phyloP scores from a whole-genome alignment of 306 rosid genomes.

The Carpinus fangiana region DNA sequence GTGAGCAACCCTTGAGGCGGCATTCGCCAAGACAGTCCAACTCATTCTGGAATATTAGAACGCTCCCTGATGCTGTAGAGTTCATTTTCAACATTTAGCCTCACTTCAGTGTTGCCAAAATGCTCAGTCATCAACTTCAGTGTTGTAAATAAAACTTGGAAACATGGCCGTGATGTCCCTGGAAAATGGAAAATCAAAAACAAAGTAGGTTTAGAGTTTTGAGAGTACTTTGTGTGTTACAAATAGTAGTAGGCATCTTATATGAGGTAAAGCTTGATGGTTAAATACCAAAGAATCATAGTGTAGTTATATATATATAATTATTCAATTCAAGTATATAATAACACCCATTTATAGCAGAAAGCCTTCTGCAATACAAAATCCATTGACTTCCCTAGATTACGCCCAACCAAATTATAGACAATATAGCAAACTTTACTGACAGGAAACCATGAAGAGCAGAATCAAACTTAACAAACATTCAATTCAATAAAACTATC shows the following conservation, averaged over 20 bases:
- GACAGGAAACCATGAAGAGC: background rate
- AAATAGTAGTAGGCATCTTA: background rate
- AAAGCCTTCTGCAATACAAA: no score
- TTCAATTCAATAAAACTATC: background rate
- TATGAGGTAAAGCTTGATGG: no score
- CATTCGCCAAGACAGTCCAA: no score
- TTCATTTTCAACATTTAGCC: background rate
- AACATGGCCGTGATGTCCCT: conserved; percentile 59
- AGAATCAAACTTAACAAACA: background rate
- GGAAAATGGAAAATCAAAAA: conserved; percentile 16
- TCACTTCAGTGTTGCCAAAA: background rate
- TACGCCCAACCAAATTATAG: no score
- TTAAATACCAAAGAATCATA: no score
- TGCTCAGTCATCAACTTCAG: conserved; percentile 57
- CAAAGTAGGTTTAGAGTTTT: conserved; percentile 20
- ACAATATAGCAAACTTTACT: no score
- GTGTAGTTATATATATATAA: no score
- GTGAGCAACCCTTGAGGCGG: background rate
- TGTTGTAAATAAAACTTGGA: conserved; percentile 77
- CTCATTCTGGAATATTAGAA: background rate
- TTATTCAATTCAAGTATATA: background rate
- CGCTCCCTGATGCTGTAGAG: conserved; percentile 4
- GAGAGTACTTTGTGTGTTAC: background rate
- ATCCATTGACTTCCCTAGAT: no score
- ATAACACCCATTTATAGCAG: no score